Evolutionary conservation across 2,329 filamentous ascomycete genomes (phyloP), one percentile per base, ranked within the genome.

Genomic region (Colletotrichum caudatum): DNA sequence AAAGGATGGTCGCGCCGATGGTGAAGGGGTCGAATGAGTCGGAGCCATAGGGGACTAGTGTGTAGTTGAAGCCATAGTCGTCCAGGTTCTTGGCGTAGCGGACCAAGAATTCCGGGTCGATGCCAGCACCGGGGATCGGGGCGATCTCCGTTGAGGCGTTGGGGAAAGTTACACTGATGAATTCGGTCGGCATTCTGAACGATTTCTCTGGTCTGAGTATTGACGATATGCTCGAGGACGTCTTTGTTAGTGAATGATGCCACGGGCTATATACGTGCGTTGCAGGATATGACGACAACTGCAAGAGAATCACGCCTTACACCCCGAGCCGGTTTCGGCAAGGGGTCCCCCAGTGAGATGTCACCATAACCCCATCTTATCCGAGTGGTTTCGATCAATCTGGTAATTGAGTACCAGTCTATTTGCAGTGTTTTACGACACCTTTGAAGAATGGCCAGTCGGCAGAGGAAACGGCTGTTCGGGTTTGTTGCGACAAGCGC

Each of bases 51-150:
- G 88, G 88, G 20, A 90, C 83, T 2, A 91, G 83, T 0, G 89
- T 91, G 77, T 90, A 90, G 78, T 90, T 89, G 82, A 86, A 90
- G 57, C 79, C 86, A 77, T 90, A 87, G 75, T 90, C 88, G 73
- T 91, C 89, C 2, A 90, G 82, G 5, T 82, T 83, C 29, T 86
- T 83, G 18, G 88, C 86, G 75, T 91, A 90, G 39, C 88, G 86
- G 39, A 82, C 79, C 5, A 91, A 83, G 74, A 82, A 90, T 8
- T 87, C 86, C 1, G 86, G 84, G 73, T 91, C 88, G 16, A 90
- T 82, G 0, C 77, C 70, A n/a, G 86, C 84, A 29, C 82, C 82
- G 0, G 86, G 85, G 66, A 88, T 84, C 2, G 85, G 88, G 23
- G 83, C 76, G 5, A 90, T 76, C 79, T 90, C 88, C 6, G 83